Evolutionary conservation across 345 rosid genomes (phyloP).

Genomic region (Syzygium grande): DNA sequence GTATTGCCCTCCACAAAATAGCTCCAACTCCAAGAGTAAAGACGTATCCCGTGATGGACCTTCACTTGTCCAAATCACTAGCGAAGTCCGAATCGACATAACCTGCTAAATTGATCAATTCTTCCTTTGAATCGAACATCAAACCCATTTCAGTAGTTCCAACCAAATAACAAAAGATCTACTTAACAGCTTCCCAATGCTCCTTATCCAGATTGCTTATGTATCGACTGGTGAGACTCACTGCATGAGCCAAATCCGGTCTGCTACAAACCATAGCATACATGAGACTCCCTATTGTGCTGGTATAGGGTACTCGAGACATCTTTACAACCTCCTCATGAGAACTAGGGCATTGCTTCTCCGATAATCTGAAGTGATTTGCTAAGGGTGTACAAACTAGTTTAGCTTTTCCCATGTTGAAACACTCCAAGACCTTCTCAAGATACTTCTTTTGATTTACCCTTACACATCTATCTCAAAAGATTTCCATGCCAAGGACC

Average conservation of each 20-base stretch:
- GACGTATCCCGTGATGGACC: not conserved
- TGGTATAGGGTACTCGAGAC: not conserved
- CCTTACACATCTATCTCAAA: not conserved
- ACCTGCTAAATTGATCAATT: not conserved
- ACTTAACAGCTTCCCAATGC: not conserved
- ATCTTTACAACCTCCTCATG: not conserved
- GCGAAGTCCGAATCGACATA: not conserved
- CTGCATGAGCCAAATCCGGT: not conserved
- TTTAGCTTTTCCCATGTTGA: not conserved
- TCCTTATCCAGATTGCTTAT: not conserved
- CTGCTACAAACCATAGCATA: not conserved
- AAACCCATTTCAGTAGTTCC: not conserved
- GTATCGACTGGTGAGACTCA: not conserved
- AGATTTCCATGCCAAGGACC: not conserved
- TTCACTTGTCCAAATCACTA: not conserved
- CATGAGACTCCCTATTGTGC: not conserved
- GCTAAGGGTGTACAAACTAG: not conserved
- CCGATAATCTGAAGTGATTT: not conserved
- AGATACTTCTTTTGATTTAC: not conserved
- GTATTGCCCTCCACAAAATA: not conserved
- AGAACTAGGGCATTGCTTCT: not conserved
- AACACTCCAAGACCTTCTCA: not conserved
- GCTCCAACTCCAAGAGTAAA: not conserved
- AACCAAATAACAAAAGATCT: not conserved
- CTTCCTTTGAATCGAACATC: not conserved